These are phyloP conservation scores for Pisolithus sp. DNA, from an alignment of 768 basidiomycete species.

Conservation along the genomic window DNA sequence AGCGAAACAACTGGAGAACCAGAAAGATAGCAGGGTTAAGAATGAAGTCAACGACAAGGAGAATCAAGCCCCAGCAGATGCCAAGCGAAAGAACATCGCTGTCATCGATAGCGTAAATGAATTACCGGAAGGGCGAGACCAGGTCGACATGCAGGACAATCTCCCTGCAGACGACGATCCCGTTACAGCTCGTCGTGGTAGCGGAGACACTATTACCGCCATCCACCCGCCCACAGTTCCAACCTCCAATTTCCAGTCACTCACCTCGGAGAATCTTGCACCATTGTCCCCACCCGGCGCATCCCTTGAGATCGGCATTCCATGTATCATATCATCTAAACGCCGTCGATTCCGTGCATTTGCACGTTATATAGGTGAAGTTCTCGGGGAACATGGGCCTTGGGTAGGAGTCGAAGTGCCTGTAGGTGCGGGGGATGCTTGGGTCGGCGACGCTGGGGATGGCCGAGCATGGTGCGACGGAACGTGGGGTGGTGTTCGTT, in stretches of 20 bases:
- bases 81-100: not conserved
- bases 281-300: constrained; percentile 40
- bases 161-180: constrained; percentile 8
- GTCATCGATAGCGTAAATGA: not conserved
- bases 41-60: constrained; percentile 35
- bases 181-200: constrained; percentile 18
- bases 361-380: constrained; percentile 84
- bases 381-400: constrained; percentile 71
- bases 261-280: constrained; percentile 21
- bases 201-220: constrained; percentile 24
- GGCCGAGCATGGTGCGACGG: constrained; percentile 87
- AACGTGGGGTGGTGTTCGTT: constrained; percentile 71
- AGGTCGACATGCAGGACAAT: constrained; percentile 8
- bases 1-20: constrained; percentile 9
- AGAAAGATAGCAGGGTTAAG: constrained; percentile 18
- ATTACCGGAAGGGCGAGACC: not conserved
- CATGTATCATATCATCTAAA: constrained; percentile 83
- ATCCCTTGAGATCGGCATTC: constrained; percentile 80
- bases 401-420: constrained; percentile 94
- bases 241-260: constrained; percentile 10
- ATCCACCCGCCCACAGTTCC: constrained; percentile 9
- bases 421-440: constrained; percentile 42
- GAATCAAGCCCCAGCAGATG: constrained; percentile 3
- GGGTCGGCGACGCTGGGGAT: constrained; percentile 44
- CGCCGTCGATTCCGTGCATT: constrained; percentile 80